These are phyloP conservation scores for Picochlorum sp. DNA, from an alignment of 139 green algal species.

Conservation along the genomic window DNA sequence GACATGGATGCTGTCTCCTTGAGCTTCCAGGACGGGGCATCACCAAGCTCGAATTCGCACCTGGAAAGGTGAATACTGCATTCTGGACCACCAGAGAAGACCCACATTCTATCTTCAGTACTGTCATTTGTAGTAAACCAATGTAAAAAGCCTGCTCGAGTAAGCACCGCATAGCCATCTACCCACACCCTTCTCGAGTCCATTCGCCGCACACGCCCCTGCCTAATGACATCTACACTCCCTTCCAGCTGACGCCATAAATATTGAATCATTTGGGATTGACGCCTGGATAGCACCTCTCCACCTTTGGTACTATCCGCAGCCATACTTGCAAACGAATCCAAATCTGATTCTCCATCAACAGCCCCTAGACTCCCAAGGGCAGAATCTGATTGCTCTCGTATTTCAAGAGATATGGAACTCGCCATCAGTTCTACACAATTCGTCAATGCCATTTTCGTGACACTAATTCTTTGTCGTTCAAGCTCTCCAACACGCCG, in stretches of 20 bases:
- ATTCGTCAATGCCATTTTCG: slow-evolving; percentile 14
- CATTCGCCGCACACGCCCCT: slow-evolving; percentile 50
- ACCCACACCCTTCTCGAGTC: slow-evolving; percentile 37
- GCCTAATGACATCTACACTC: slow-evolving; percentile 56
- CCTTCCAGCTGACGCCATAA: slow-evolving; percentile 53
- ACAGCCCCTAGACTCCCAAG: slow-evolving; percentile 2
- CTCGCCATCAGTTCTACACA: background rate
- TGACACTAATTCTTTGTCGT: slow-evolving; percentile 22
- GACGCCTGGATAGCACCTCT: slow-evolving; percentile 35
- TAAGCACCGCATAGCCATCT: slow-evolving; percentile 54
- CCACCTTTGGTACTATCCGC: slow-evolving; percentile 22
- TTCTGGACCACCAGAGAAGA: background rate
- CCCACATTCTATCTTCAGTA: background rate
- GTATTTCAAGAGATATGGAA: background rate
- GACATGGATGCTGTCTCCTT: slow-evolving; percentile 28
- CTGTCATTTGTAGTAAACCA: slow-evolving; percentile 29
- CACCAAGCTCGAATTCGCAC: slow-evolving; percentile 40
- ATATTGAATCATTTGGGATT: slow-evolving; percentile 39
- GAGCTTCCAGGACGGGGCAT: slow-evolving; percentile 54
- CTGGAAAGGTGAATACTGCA: slow-evolving; percentile 36
- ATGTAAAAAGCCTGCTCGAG: slow-evolving; percentile 53
- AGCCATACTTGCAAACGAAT: slow-evolving; percentile 13
- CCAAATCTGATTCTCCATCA: slow-evolving; percentile 23
- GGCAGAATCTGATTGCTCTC: background rate
- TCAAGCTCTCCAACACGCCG: slow-evolving; percentile 39